A percentile compares a stretch with the other conserved stretches of the same genome.
Conservation (phyloP, 2,329 filamentous ascomycete genomes). For the Penicillium sp. region DNA sequence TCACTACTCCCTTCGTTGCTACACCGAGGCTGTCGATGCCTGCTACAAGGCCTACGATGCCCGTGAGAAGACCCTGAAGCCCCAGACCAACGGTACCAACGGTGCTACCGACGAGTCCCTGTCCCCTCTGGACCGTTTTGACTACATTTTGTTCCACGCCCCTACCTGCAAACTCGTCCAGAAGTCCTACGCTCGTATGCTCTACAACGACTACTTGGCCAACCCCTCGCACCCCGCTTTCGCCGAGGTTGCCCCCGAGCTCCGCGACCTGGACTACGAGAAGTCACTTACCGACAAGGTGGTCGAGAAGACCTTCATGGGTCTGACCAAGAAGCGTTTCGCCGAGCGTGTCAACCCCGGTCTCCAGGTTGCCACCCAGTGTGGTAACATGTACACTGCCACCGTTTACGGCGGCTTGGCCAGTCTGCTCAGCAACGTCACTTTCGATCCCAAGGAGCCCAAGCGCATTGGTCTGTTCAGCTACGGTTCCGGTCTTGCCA, state of each 20-base stretch:
- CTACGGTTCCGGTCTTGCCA: conserved; percentile 69
- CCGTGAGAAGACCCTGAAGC: conserved; percentile 56
- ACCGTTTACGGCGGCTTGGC: conserved; percentile 52
- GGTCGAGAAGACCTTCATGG: conserved; percentile 81
- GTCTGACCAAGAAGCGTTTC: conserved; percentile 73
- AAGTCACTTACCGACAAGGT: conserved; percentile 71
- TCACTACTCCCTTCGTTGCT: conserved; percentile 74
- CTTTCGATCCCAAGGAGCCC: conserved; percentile 55
- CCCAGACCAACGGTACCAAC: conserved; percentile 44
- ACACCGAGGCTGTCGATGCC: conserved; percentile 68
- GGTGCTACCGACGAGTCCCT: conserved; percentile 43
- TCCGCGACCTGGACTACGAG: conserved; percentile 69
- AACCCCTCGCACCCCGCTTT: conserved; percentile 61
- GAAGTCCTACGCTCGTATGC: conserved; percentile 72
- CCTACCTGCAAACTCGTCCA: conserved; percentile 80
- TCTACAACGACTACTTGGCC: conserved; percentile 76
- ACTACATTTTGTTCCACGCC: conserved; percentile 73
- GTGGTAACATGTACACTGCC: conserved; percentile 57
- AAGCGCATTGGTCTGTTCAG: conserved; percentile 70
- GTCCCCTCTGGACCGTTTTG: conserved; percentile 67
- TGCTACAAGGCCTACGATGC: conserved; percentile 74
- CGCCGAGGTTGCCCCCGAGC: conserved; percentile 64
- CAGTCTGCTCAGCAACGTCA: conserved; percentile 55
- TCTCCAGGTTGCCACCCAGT: conserved; percentile 68
- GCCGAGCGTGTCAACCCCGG: conserved; percentile 64